phyloP scores from a whole-genome alignment of 208 protist species.

The Leishmania major region DNA sequence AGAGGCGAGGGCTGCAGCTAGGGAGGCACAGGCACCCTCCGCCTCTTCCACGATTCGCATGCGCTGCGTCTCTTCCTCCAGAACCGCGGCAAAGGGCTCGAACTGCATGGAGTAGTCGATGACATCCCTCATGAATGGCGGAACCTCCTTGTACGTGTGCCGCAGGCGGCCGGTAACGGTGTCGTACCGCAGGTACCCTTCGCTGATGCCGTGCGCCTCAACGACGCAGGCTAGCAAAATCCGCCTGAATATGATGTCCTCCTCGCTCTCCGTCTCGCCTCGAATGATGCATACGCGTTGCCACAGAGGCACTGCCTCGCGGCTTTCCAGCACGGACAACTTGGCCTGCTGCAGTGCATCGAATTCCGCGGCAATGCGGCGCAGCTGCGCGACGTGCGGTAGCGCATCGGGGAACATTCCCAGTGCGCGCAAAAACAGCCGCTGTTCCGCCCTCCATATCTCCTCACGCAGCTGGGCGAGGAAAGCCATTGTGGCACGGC shows the following conservation, averaged over 20 bases:
- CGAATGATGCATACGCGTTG: constrained; percentile 64
- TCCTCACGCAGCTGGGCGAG: constrained; percentile 34
- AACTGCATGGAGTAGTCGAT: constrained; percentile 55
- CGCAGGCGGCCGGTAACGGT: constrained; percentile 23
- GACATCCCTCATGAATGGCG: constrained; percentile 37
- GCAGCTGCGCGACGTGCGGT: constrained; percentile 24
- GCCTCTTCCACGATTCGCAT: constrained; percentile 62
- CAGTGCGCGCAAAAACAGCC: constrained; percentile 45
- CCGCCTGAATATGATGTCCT: constrained; percentile 60
- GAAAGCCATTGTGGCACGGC: constrained; percentile 17
- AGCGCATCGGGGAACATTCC: constrained; percentile 30
- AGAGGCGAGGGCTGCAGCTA: neutral
- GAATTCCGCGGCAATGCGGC: constrained; percentile 10
- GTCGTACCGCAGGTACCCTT: constrained; percentile 37
- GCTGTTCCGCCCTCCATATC: constrained; percentile 45
- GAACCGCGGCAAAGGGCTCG: constrained; percentile 45
- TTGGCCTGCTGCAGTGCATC: constrained; percentile 8
- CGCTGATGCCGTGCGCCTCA: constrained; percentile 50
- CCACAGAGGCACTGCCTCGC: constrained; percentile 61
- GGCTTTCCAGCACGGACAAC: constrained; percentile 34
- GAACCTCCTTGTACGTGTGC: constrained; percentile 13
- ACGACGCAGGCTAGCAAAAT: constrained; percentile 46
- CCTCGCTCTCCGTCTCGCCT: constrained; percentile 68
- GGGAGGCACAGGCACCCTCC: neutral
- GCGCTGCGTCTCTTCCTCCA: constrained; percentile 60